These are phyloP conservation scores for Calonectria ilicicola DNA, from an alignment of 2,329 filamentous ascomycete genomes.

Conservation along the genomic window DNA sequence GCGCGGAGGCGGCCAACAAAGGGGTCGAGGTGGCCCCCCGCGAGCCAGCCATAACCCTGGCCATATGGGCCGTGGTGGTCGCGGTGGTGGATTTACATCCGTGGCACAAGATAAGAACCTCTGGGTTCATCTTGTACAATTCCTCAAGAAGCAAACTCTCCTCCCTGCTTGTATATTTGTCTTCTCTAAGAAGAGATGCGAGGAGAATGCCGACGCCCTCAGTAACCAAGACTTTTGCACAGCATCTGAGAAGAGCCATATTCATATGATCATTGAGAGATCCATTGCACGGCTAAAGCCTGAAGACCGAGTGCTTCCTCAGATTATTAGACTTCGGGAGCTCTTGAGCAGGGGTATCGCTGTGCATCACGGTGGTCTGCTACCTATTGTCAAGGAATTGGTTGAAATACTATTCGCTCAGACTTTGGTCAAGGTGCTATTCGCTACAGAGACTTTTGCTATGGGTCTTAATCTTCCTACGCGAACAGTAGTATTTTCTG, in stretches of 20 bases:
- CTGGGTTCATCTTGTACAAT: constrained; percentile 96
- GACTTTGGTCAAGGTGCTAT: constrained; percentile 94
- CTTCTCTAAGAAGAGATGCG: constrained; percentile 97
- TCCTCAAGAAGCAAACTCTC: constrained; percentile 86
- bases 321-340: constrained; percentile 89
- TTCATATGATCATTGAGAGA: constrained; percentile 97
- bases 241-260: constrained; percentile 92
- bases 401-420: constrained; percentile 97
- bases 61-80: constrained; percentile 90
- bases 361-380: constrained; percentile 92
- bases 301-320: constrained; percentile 90
- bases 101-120: constrained; percentile 95
- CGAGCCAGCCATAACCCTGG: constrained; percentile 75
- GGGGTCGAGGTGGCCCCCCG: constrained; percentile 65
- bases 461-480: constrained; percentile 98
- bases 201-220: constrained; percentile 95
- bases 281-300: constrained; percentile 91
- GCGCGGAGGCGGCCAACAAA: constrained; percentile 60
- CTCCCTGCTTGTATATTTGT: constrained; percentile 97
- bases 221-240: constrained; percentile 97
- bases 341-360: constrained; percentile 90
- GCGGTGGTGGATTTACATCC: constrained; percentile 86
- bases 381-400: constrained; percentile 97
- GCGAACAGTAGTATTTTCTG: constrained; percentile 96
- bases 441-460: constrained; percentile 97